Evolutionary conservation across 345 rosid genomes (phyloP), one percentile per base, ranked within the genome.

Genomic region (Hirschfeldia incana): DNA sequence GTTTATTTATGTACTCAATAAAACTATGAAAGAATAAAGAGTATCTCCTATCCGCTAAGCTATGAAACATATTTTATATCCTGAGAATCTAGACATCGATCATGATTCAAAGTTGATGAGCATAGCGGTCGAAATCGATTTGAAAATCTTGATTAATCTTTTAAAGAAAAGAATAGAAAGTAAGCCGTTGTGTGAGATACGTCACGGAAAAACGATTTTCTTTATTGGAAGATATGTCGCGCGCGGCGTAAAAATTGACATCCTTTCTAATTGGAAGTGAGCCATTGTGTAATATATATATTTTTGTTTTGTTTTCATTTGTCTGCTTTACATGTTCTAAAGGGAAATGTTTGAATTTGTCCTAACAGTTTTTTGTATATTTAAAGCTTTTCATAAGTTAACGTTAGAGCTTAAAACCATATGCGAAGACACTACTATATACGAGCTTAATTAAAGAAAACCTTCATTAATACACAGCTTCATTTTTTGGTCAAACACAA

Each of bases 51-150:
- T 21, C 21, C 21, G 21, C 21, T 21, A 21, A 21, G 21, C 21
- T 21, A 21, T 65, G 72, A 57, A 53, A 49, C 30, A 15, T 36
- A 29, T 9, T 37, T 65, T 71, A 17, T 30, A 53, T 71, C 29
- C 72, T 12, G 36, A 53, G 76, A 37, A 65, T 71, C 16, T 64
- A 64, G 76, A 64, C 76, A 13, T 37, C 3, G 27, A 42, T 70
- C 34, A 60, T 68, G 34, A 17, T 68, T 60, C 67, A 30, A 58
- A 60, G 5, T 8, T 44, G 59, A 15, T 53, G 59, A 49, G 17
- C 57, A 49, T 49, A n/a, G 5, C 17, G 1, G 57, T 49, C 57
- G 5, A 49, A 49, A 1, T 13, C 6, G 57, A 49, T 49, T 49
- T 49, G 4, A 4, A 49, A 44, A n/a, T 44, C 51, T 44, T 13